phyloP scores from a whole-genome alignment of 108 stramenopile genomes.

The Cyclotella choctawhatcheeana region DNA sequence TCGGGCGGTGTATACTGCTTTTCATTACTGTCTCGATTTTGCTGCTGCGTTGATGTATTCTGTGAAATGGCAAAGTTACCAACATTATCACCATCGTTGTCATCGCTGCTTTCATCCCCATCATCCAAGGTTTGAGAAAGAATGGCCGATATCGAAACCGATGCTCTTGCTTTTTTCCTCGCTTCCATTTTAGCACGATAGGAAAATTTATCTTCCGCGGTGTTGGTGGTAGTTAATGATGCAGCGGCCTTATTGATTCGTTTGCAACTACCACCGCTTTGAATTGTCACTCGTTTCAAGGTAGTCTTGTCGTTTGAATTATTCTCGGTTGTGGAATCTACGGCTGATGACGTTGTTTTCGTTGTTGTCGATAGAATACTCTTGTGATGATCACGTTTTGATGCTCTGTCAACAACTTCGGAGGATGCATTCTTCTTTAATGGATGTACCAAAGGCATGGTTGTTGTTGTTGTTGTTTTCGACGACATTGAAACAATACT shows the following conservation, averaged over 20 bases:
- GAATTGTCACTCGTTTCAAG: not conserved
- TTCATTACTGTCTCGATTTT: no score
- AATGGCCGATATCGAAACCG: constrained; percentile 35
- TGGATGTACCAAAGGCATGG: no score
- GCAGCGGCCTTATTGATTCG: not conserved
- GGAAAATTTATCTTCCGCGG: not conserved
- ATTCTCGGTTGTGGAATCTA: no score
- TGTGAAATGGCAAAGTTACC: not conserved
- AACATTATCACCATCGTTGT: constrained; percentile 6
- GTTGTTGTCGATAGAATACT: not conserved
- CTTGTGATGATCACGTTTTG: no score
- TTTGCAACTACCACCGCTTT: not conserved
- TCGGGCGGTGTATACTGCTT: not conserved
- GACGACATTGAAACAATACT: no score
- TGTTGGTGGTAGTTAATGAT: not conserved
- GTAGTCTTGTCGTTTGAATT: not conserved
- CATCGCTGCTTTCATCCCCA: constrained; percentile 16
- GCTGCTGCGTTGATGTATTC: no score
- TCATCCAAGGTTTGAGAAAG: constrained; percentile 41
- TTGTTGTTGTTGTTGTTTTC: no score
- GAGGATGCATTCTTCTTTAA: no score
- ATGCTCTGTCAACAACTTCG: no score
- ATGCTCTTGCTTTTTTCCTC: constrained; percentile 27
- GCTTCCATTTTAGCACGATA: constrained; percentile 25
- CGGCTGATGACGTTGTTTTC: not conserved